phyloP scores from a whole-genome alignment of 179 eudicot species.

The Camellia oleifera region DNA sequence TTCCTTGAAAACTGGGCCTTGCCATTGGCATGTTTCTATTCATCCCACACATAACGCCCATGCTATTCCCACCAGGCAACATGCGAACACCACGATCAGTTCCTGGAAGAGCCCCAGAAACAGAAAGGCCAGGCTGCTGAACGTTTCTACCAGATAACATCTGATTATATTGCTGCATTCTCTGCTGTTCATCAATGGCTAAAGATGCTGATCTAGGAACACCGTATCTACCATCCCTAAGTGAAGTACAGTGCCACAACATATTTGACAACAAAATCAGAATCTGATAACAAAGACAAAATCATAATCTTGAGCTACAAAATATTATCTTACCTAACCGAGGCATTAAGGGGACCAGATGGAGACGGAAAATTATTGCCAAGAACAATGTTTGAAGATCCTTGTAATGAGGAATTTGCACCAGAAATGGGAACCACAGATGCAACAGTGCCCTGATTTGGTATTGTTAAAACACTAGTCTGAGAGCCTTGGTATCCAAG shows the following conservation, averaged over 20 bases:
- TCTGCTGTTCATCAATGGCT: conserved; percentile 81
- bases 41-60: conserved; percentile 52
- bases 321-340: conserved; percentile 48
- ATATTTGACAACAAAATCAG: conserved; percentile 1
- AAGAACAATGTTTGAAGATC: conserved; percentile 48
- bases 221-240: conserved; percentile 66
- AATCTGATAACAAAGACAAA: background rate
- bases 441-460: conserved; percentile 48
- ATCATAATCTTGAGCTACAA: background rate
- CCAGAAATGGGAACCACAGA: conserved; percentile 55
- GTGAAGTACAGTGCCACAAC: conserved; percentile 8
- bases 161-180: conserved; percentile 71
- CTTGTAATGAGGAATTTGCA: conserved; percentile 49
- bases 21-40: conserved; percentile 55
- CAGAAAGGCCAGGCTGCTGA: conserved; percentile 46
- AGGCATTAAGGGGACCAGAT: conserved; percentile 44
- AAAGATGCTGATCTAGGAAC: conserved; percentile 64
- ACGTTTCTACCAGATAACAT: conserved; percentile 66
- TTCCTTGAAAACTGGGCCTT: conserved; percentile 74
- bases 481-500: conserved; percentile 61
- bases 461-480: conserved; percentile 49
- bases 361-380: conserved; percentile 60
- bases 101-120: conserved; percentile 68
- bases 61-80: conserved; percentile 67
- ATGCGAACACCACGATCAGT: conserved; percentile 65